Evolutionary conservation across 2,329 filamentous ascomycete genomes (phyloP).

Genomic region (Daldinia sp.): DNA sequence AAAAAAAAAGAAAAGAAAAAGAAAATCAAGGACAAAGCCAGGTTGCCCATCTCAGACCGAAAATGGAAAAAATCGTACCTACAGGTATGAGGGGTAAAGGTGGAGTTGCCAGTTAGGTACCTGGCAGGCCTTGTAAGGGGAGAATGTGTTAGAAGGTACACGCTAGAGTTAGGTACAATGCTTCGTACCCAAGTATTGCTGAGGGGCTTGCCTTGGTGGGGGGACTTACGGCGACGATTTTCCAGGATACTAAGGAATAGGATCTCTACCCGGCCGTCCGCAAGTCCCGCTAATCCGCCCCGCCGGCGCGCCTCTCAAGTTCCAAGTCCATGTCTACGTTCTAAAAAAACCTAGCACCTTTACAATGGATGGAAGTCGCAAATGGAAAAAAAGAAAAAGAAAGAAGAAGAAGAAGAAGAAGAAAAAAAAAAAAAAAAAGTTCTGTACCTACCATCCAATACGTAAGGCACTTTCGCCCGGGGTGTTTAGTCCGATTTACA

Average conservation of each 20-base stretch:
- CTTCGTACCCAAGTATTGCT: background rate
- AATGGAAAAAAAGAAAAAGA: background rate
- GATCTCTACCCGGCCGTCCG: constrained; percentile 30
- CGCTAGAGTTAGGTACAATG: background rate
- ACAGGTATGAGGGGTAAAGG: constrained; percentile 6
- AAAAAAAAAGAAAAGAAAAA: background rate
- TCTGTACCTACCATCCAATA: constrained; percentile 14
- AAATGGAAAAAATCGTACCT: background rate
- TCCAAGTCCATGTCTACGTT: constrained; percentile 6
- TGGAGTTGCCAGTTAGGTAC: background rate
- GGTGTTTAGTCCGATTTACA: background rate
- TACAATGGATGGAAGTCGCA: constrained; percentile 22
- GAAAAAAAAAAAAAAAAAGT: background rate
- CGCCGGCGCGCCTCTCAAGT: constrained; percentile 22
- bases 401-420: background rate
- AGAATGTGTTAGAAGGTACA: background rate
- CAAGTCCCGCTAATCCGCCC: constrained; percentile 35
- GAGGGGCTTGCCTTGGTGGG: constrained; percentile 12
- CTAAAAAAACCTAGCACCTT: constrained; percentile 17
- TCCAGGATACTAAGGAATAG: constrained; percentile 25
- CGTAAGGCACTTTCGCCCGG: constrained; percentile 6
- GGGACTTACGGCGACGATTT: constrained; percentile 15
- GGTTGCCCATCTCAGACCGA: constrained; percentile 1
- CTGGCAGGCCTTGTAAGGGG: background rate
- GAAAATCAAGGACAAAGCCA: background rate